Base-by-base conservation (phyloP, 2,329 filamentous ascomycete species). In the Fusarium sp. region DNA sequence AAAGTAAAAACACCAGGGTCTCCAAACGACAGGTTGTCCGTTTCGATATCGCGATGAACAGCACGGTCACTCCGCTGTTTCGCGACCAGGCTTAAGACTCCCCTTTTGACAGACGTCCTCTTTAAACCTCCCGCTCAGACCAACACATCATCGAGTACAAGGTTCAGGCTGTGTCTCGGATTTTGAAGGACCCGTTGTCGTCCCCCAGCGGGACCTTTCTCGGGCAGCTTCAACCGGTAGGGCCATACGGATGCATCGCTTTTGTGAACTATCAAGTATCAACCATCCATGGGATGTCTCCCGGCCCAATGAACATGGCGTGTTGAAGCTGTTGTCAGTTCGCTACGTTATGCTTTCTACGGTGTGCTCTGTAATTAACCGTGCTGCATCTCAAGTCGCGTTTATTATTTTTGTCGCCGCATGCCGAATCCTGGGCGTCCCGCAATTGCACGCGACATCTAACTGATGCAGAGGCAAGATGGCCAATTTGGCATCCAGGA, bases 391-490 rank as follows among this genome's bases (percentile, higher is more conserved):
- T 67, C 52, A 49, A 62, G 43, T 48, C 44, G 45, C 64, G 61
- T 69, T 68, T 67, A 51, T 68, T 63, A 44, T 62, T 56, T 58
- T 65, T 63, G 19, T 44, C 47, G 15, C 45, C 44, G 44, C 33
- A 33, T 33, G 35, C 40, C 19, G 28, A 17, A 57, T 44, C 39
- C 56, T 53, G 35, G 37, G 17, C 24, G 39, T 56, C 59, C 51
- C 52, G 40, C 53, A 53, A 39, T 48, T 44, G 49, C 43, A n/a
- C 40, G 15, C 49, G 47, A 56, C 50, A 62, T 60, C 60, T 59
- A 50, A 54, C 56, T 56, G 49, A 65, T 68, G 53, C 68, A 70
- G 44, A 70, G 52, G 33, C 53, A 41, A 56, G 62, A 67, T 63
- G 54, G 53, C 9, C 58, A 59, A 71, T 59, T 57, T 60, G 44